Evolutionary conservation across 75 land plant species (phyloP).

Genomic region (Ceratopteris richardii): DNA sequence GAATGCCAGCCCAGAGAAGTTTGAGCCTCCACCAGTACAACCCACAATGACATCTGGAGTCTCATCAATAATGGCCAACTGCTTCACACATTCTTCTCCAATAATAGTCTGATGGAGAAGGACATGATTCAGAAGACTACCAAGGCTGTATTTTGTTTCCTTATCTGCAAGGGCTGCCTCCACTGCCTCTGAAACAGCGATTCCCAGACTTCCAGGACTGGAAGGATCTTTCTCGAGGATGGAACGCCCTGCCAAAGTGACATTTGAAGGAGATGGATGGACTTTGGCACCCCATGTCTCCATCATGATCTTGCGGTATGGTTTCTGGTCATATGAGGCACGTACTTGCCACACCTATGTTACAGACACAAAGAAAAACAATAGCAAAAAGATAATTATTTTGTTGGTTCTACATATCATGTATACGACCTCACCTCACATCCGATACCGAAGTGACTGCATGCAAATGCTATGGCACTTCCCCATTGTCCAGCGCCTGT

Average conservation of each 20-base stretch:
- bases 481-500: conserved; percentile 99
- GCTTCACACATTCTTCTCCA: conserved; percentile 80
- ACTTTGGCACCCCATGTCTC: conserved; percentile 95
- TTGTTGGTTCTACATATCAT: no score
- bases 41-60: conserved; percentile 78
- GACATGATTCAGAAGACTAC: conserved; percentile 93
- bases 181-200: conserved; percentile 89
- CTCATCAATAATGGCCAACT: conserved; percentile 66
- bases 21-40: conserved; percentile 94
- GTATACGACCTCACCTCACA: conserved; percentile 50
- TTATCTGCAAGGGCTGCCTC: conserved; percentile 60
- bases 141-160: conserved; percentile 77
- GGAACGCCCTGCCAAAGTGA: conserved; percentile 52
- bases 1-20: conserved; percentile 75
- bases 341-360: conserved; percentile 95
- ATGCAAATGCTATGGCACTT: conserved; percentile 78
- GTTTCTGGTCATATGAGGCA: conserved; percentile 90
- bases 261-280: conserved; percentile 69
- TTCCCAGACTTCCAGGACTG: conserved; percentile 83
- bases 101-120: conserved; percentile 87
- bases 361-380: conserved; percentile 3
- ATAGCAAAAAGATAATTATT: not conserved
- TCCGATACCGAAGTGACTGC: conserved; percentile 56
- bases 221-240: conserved; percentile 51
- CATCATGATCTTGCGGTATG: conserved; percentile 86